These are phyloP conservation scores for Calcarisporium arbuscula DNA, from an alignment of 2,329 filamentous ascomycete species.

Conservation along the genomic window DNA sequence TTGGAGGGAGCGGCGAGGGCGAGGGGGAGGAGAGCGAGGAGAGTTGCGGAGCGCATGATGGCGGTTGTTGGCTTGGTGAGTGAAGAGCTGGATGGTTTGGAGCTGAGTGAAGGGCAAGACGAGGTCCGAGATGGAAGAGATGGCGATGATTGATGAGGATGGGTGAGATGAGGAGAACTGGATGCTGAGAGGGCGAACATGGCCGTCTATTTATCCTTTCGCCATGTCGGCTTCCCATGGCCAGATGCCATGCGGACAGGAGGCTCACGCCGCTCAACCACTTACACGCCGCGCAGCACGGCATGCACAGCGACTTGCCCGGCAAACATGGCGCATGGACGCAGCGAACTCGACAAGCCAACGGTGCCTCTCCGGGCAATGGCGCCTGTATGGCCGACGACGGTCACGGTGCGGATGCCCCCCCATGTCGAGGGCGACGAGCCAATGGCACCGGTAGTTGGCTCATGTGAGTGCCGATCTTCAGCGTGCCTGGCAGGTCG, in stretches of 20 bases:
- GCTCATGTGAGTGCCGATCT: slow-evolving; percentile 12
- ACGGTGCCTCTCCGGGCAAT: no score
- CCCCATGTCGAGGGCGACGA: neutral
- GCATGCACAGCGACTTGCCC: neutral
- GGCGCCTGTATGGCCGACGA: neutral
- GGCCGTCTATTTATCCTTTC: neutral
- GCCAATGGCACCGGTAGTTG: slow-evolving; percentile 1
- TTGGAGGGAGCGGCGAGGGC: slow-evolving; percentile 23
- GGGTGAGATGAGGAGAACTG: neutral
- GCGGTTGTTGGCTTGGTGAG: neutral
- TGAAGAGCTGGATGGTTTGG: neutral
- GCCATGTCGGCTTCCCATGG: neutral
- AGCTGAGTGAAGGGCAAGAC: neutral
- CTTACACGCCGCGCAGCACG: neutral
- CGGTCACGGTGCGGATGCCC: neutral
- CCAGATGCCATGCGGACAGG: neutral
- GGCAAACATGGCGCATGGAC: no score
- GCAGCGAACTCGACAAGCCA: no score
- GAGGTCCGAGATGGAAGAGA: slow-evolving; percentile 1
- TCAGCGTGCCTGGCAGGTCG: no score
- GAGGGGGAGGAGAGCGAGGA: slow-evolving; percentile 26
- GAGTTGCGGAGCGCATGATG: slow-evolving; percentile 25
- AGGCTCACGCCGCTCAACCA: neutral
- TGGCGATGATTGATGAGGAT: neutral
- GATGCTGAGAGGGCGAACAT: neutral